Evolutionary conservation across 352 stramenopile species (phyloP), one percentile per base, ranked within the genome.

Genomic region (Pythium monospermum): DNA sequence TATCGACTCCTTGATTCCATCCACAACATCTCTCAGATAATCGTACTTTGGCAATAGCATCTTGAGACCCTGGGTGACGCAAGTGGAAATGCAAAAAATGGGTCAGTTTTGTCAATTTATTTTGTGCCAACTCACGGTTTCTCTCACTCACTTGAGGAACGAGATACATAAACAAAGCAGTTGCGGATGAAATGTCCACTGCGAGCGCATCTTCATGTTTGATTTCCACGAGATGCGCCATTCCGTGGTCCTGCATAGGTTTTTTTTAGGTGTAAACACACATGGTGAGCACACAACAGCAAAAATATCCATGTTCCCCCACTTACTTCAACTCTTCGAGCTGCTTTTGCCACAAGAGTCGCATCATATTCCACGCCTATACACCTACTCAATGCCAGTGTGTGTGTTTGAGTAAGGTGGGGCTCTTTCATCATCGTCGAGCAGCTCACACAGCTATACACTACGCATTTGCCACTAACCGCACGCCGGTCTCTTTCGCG

Each of bases 161-260:
- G 33, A 93, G 73, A 57, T 93, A 93, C 33, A 93, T 59, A 59
- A 93, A 93, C 19, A 93, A 33, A 8, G 81, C 71, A 1, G 82
- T 91, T 3, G 82, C 79, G 3, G 47, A 21, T 13, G 76, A 74
- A 1, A 91, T 65, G 51, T 93, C 77, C 13, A 68, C 66, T 40
- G 73, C 41, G 22, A 86, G 59, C 21, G 82, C 82, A 40, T 93
- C 73, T 5, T 66, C 68, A 58, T 91, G 71, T 31, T 62, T 52
- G 42, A 93, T 80, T 15, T 77, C 57, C 32, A 93, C 76, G 37
- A 73, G 42, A 16, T 73, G 49, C 12, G 51, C 22, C 19, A 86
- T 49, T 30, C 52, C 61, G 33, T 73, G 54, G 13, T 80, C 68
- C 71, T 88, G 37, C 30, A n/a, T n/a, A n/a, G n/a, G n/a, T n/a